phyloP scores from a whole-genome alignment of 176 grass and related monocot genomes.

The Canna indica region DNA sequence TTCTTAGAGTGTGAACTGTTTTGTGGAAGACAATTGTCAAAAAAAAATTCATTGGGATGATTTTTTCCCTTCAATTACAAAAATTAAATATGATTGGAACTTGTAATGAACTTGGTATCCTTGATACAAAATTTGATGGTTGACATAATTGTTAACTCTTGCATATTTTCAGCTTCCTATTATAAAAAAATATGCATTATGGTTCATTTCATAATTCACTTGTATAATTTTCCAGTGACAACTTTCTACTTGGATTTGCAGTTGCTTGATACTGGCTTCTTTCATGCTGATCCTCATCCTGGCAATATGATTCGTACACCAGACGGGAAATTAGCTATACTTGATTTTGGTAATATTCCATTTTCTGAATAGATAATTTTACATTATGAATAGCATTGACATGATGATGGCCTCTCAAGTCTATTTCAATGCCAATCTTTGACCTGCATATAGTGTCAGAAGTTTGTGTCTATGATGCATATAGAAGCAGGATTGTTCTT shows the following conservation, averaged over 20 bases:
- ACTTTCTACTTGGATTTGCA: slow-evolving; percentile 26
- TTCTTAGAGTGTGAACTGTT: too few species aligned
- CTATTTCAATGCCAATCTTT: not conserved
- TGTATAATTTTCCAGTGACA: not conserved
- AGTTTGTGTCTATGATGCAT: not conserved
- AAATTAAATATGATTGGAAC: too few species aligned
- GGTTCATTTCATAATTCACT: too few species aligned
- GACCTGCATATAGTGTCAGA: not conserved
- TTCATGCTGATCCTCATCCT: slow-evolving; percentile 95
- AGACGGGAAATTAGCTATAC: slow-evolving; percentile 95
- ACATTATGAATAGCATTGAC: not conserved
- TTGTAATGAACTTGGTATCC: too few species aligned
- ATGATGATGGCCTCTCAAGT: not conserved
- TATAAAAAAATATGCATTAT: too few species aligned
- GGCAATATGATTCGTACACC: slow-evolving; percentile 97
- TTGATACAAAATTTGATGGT: too few species aligned
- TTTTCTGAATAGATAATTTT: not conserved
- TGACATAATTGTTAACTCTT: too few species aligned
- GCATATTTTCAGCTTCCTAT: too few species aligned
- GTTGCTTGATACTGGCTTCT: slow-evolving; percentile 97
- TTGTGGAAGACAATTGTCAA: too few species aligned
- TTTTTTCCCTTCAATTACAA: too few species aligned
- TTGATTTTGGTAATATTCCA: slow-evolving; percentile 82
- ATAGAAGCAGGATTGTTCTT: not conserved
- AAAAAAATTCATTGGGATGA: too few species aligned